phyloP scores from a whole-genome alignment of 23 red algal species.

The Gracilariopsis chorda region DNA sequence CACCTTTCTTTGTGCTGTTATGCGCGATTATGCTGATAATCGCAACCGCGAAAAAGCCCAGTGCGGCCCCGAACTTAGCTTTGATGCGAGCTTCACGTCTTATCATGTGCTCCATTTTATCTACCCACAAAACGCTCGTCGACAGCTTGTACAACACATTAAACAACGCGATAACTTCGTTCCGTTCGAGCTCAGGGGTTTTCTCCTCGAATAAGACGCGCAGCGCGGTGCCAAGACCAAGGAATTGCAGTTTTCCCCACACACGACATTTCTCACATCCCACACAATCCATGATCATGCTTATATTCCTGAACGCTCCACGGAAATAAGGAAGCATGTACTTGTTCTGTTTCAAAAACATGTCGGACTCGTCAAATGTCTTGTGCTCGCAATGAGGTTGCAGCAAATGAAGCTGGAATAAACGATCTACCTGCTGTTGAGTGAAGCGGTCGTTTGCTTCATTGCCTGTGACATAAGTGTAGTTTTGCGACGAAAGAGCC shows the following conservation, averaged over 20 bases:
- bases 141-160: constrained; percentile 84
- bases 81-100: background rate
- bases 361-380: constrained; percentile 90
- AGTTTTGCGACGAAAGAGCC: constrained; percentile 39
- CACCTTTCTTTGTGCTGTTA: background rate
- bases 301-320: constrained; percentile 88
- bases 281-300: constrained; percentile 98
- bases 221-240: constrained; percentile 92
- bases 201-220: constrained; percentile 80
- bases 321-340: constrained; percentile 77
- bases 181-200: constrained; percentile 56
- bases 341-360: constrained; percentile 71
- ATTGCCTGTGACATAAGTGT: constrained; percentile 82
- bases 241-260: constrained; percentile 98
- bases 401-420: constrained; percentile 67
- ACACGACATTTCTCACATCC: constrained; percentile 98
- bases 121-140: constrained; percentile 45
- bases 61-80: background rate
- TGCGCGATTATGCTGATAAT: background rate
- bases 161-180: constrained; percentile 93
- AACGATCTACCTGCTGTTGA: constrained; percentile 1
- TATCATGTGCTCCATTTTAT: constrained; percentile 44
- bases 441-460: constrained; percentile 75
- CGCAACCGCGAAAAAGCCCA: constrained; percentile 11
- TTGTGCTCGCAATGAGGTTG: constrained; percentile 62